Base-by-base conservation (phyloP, 768 basidiomycete species). In the Tylopilus subfusipes region DNA sequence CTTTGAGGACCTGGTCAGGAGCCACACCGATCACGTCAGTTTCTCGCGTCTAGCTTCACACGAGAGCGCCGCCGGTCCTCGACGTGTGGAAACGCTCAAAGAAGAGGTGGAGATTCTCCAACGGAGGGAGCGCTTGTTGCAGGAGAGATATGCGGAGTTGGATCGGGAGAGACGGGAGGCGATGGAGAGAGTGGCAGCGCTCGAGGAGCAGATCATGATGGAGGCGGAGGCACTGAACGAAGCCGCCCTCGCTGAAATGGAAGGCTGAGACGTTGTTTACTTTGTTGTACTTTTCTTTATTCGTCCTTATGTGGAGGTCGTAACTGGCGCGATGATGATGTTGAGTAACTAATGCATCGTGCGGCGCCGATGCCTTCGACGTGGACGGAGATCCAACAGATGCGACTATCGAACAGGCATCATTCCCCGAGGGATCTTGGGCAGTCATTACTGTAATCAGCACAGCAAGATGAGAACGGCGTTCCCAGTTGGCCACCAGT, bases 21-120 rank as follows among this genome's bases (percentile, higher is more conserved):
- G 77, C 19, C 76, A 87, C 63, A 59, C 87, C 29, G 93, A 96
- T 40, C 75, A 86, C 59, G 86, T 90, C 59, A 90, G 88, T 67
- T 98, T 97, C 69, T 76, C 77, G 25, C 80, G 82, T 57, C 75
- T 99, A 50, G 82, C 81, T 49, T 71, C 75, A 43, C 84, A 86
- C 62, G 97, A 99, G 75, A 69, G 74, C 22, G 86, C 80, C 2
- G 82, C 83, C 48, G 92, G 88, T 4, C 94, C 95, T 11, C 79
- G 84, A 50, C 74, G 96, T 42, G 78, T 93, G 48, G 84, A 83
- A 45, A 74, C 78, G n/a, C 78, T 97, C 60, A 84, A 84, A 68
- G 92, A 93, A 63, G 95, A 98, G 68, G 95, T 98, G 22, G 86
- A 88, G 34, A 76, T 73, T 57, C 77, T 98, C 27, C 87, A 91